These are phyloP conservation scores for Arthrobotrys conoides DNA, from an alignment of 2,329 filamentous ascomycete genomes.

Conservation along the genomic window DNA sequence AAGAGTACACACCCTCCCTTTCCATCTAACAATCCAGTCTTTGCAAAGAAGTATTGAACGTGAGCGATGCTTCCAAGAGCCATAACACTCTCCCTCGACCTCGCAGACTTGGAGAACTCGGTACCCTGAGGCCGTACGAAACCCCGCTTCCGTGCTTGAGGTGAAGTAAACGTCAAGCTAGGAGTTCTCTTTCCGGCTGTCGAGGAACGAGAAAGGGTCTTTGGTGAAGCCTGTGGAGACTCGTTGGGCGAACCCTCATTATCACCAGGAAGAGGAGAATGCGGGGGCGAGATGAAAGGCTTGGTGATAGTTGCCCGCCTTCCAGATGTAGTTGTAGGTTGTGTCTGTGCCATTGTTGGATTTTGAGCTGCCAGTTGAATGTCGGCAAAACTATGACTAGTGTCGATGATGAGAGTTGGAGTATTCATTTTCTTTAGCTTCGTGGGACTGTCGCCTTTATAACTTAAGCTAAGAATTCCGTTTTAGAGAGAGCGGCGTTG, in stretches of 20 bases:
- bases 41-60: slow-evolving; percentile 97
- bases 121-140: slow-evolving; percentile 90
- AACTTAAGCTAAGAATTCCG: slow-evolving; percentile 32
- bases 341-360: slow-evolving; percentile 50
- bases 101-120: slow-evolving; percentile 90
- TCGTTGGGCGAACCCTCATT: slow-evolving; percentile 45
- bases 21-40: slow-evolving; percentile 91
- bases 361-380: slow-evolving; percentile 33
- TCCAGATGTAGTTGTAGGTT: slow-evolving; percentile 20
- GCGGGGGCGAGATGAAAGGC: slow-evolving; percentile 60
- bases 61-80: slow-evolving; percentile 96
- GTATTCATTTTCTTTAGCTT: slow-evolving; percentile 59
- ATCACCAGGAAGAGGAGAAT: slow-evolving; percentile 56
- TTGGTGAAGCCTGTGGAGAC: slow-evolving; percentile 50
- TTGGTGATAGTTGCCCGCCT: slow-evolving; percentile 42
- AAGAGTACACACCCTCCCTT: slow-evolving; percentile 76
- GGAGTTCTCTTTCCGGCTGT: slow-evolving; percentile 51
- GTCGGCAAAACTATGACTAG: slow-evolving; percentile 52
- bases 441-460: slow-evolving; percentile 49
- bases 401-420: slow-evolving; percentile 59
- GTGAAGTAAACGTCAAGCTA: slow-evolving; percentile 58
- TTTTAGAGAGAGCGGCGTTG: slow-evolving; percentile 17
- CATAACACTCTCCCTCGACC: slow-evolving; percentile 93
- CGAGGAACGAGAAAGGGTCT: slow-evolving; percentile 46
- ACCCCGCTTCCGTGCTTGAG: slow-evolving; percentile 73